These are phyloP conservation scores for Mycena galopus DNA, from an alignment of 768 basidiomycete species.

Conservation along the genomic window DNA sequence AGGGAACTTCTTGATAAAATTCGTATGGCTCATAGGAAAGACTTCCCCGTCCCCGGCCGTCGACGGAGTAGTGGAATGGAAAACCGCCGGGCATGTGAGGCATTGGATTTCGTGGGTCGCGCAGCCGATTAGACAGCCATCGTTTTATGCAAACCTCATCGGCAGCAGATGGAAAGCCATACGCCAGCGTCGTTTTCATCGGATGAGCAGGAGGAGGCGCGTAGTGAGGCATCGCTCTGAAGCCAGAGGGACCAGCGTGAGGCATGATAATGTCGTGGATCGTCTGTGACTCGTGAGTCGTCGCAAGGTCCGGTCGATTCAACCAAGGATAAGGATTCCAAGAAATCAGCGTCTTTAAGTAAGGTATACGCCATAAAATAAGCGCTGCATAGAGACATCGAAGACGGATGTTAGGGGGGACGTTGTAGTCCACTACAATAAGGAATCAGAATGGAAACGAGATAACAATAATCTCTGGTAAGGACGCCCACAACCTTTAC, in stretches of 20 bases:
- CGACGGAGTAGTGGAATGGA: conserved; percentile 22
- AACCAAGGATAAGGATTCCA: neutral
- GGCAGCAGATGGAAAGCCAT: conserved; percentile 11
- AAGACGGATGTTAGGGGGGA: conserved; percentile 7
- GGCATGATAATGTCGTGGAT: conserved; percentile 8
- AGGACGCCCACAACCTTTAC: conserved; percentile 19
- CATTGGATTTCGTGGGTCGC: neutral
- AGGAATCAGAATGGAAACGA: neutral
- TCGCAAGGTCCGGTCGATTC: neutral
- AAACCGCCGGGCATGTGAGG: conserved; percentile 30
- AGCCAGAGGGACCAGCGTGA: neutral
- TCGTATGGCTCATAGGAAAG: conserved; percentile 25
- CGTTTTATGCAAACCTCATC: conserved; percentile 28
- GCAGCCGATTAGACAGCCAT: conserved; percentile 23
- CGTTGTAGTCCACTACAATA: conserved; percentile 31
- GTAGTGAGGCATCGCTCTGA: neutral
- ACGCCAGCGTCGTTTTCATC: conserved; percentile 9
- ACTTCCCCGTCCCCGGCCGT: conserved; percentile 13
- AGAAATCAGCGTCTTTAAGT: conserved; percentile 13
- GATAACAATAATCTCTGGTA: conserved; percentile 18
- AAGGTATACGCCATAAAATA: conserved; percentile 18
- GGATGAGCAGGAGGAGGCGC: conserved; percentile 19
- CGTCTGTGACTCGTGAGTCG: too few relatives aligned
- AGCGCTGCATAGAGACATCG: conserved; percentile 17
- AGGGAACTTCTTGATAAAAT: conserved; percentile 22